Conservation (phyloP, 2,329 filamentous ascomycete genomes). For the Tetracladium maxilliforme region DNA sequence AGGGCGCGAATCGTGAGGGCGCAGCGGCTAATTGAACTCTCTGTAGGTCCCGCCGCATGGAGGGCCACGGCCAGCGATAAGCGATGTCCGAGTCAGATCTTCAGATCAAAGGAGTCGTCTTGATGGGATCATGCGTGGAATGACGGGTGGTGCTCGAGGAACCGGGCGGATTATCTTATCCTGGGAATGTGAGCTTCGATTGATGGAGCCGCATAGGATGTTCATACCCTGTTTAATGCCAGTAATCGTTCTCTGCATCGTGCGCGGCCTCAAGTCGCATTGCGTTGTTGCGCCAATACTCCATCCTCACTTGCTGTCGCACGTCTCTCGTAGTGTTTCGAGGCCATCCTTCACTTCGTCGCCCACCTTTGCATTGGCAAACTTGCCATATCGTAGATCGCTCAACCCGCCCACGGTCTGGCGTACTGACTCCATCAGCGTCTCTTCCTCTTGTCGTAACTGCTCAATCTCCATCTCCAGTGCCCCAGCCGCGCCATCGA, state of each 20-base stretch:
- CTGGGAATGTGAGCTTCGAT: too few species aligned
- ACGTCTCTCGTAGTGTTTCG: slow-evolving; percentile 46
- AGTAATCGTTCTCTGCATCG: not conserved
- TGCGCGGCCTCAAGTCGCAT: slow-evolving; percentile 1
- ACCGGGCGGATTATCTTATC: too few species aligned
- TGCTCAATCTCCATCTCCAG: slow-evolving; percentile 54
- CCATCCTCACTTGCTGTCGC: slow-evolving; percentile 30
- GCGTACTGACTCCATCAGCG: slow-evolving; percentile 44
- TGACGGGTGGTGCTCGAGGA: too few species aligned
- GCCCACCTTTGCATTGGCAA: slow-evolving; percentile 47
- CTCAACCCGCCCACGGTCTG: slow-evolving; percentile 60
- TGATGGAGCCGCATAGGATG: too few species aligned
- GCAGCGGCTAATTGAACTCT: too few species aligned
- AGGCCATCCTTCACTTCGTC: slow-evolving; percentile 56
- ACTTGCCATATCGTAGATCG: slow-evolving; percentile 67
- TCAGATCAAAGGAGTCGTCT: too few species aligned
- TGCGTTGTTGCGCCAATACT: slow-evolving; percentile 6
- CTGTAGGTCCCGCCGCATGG: too few species aligned
- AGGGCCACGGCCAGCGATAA: too few species aligned
- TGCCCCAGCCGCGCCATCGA: slow-evolving; percentile 50
- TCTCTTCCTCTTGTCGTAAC: slow-evolving; percentile 49
- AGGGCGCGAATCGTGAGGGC: too few species aligned
- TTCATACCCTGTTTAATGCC: not conserved
- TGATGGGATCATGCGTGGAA: too few species aligned
- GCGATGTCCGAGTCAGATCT: too few species aligned